Conservation (phyloP, 1,284 basidiomycete genomes). For the Ganoderma lucidum region DNA sequence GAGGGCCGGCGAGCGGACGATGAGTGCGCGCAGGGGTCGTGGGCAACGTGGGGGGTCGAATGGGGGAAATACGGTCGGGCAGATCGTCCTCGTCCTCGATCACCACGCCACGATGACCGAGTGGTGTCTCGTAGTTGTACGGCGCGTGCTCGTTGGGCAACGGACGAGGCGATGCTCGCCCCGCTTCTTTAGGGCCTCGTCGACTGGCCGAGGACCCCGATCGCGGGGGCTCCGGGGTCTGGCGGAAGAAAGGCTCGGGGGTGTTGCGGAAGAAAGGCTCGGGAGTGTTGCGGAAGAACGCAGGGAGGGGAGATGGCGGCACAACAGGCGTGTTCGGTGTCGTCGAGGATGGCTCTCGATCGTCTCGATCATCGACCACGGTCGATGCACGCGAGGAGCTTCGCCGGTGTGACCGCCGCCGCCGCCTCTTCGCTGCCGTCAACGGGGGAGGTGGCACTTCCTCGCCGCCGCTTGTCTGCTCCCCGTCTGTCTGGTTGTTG, state of each 20-base stretch:
- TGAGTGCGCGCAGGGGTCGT: slow-evolving; percentile 42
- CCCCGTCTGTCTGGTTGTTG: slow-evolving; percentile 64
- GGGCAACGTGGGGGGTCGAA: slow-evolving; percentile 43
- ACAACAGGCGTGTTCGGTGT: slow-evolving; percentile 68
- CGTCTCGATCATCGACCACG: slow-evolving; percentile 73
- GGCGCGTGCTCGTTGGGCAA: slow-evolving; percentile 38
- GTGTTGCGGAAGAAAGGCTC: slow-evolving; percentile 40
- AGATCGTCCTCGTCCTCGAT: slow-evolving; percentile 75
- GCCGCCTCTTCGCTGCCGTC: slow-evolving; percentile 54
- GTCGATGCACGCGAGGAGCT: slow-evolving; percentile 58
- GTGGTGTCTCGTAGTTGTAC: slow-evolving; percentile 46
- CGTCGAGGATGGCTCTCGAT: slow-evolving; percentile 67
- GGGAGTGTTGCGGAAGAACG: slow-evolving; percentile 39
- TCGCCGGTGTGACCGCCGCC: slow-evolving; percentile 65
- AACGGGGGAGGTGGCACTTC: slow-evolving; percentile 53
- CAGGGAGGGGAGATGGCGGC: slow-evolving; percentile 58
- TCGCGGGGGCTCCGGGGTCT: slow-evolving; percentile 38
- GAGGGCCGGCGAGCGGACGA: slow-evolving; percentile 37
- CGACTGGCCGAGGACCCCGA: slow-evolving; percentile 34
- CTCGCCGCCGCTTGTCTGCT: slow-evolving; percentile 68
- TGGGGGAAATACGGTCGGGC: slow-evolving; percentile 49
- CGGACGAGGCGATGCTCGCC: slow-evolving; percentile 31
- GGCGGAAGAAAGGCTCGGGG: slow-evolving; percentile 40
- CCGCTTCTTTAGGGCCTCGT: slow-evolving; percentile 39
- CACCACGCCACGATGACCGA: slow-evolving; percentile 70